phyloP scores from a whole-genome alignment of 2,329 filamentous ascomycete species.

The Xylariaceae sp. region DNA sequence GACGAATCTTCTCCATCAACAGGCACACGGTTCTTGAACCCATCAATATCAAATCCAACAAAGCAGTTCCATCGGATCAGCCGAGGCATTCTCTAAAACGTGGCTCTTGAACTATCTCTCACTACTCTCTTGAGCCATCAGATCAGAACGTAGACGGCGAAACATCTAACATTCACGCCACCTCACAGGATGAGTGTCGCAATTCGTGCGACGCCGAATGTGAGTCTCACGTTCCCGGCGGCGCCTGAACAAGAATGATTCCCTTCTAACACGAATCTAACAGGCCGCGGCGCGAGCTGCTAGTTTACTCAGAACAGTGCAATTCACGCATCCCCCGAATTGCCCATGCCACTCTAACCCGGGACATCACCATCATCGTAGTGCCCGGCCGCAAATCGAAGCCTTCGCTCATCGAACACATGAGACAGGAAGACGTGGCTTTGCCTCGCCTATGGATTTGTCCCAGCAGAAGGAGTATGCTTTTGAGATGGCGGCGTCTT shows the following conservation, averaged over 20 bases:
- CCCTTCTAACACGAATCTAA: slow-evolving; percentile 5
- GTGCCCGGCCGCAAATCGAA: slow-evolving; percentile 48
- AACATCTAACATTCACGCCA: background rate
- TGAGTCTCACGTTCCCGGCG: slow-evolving; percentile 23
- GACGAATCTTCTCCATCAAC: background rate
- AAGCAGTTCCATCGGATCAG: background rate
- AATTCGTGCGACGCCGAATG: slow-evolving; percentile 34
- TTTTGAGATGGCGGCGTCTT: slow-evolving; percentile 96
- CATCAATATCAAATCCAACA: background rate
- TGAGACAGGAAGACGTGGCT: slow-evolving; percentile 41
- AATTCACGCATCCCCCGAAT: slow-evolving; percentile 78
- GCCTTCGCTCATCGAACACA: slow-evolving; percentile 40
- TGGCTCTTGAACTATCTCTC: background rate
- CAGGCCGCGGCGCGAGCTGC: slow-evolving; percentile 60
- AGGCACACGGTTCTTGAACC: background rate
- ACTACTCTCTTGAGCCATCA: background rate
- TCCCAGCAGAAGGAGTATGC: slow-evolving; percentile 87
- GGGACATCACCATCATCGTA: slow-evolving; percentile 68
- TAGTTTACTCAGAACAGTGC: slow-evolving; percentile 78
- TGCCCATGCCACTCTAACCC: slow-evolving; percentile 94
- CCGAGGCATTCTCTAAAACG: background rate
- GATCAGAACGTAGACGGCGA: background rate
- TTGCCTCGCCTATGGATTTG: slow-evolving; percentile 70
- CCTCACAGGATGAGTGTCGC: slow-evolving; percentile 30
- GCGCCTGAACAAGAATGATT: background rate